These are phyloP conservation scores for Torulaspora delbrueckii DNA, from an alignment of 805 yeast species.

Conservation along the genomic window DNA sequence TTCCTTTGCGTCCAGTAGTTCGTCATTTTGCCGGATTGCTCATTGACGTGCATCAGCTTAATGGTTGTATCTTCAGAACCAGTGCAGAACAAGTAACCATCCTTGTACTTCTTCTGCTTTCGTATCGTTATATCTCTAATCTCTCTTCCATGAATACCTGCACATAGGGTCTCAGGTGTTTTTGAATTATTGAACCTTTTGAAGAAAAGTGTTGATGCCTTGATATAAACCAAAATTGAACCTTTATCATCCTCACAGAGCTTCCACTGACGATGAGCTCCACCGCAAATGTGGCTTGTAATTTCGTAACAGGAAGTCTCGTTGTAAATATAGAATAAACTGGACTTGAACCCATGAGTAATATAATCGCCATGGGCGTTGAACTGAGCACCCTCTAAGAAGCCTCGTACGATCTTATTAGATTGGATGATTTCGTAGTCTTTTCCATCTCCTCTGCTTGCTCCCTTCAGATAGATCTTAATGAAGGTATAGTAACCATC, in stretches of 20 bases:
- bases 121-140: conserved; percentile 68
- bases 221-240: conserved; percentile 53
- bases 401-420: conserved; percentile 68
- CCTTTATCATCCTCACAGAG: conserved; percentile 32
- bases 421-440: conserved; percentile 40
- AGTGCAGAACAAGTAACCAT: conserved; percentile 49
- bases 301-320: conserved; percentile 71
- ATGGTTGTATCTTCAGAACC: conserved; percentile 90
- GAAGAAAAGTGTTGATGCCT: conserved; percentile 46
- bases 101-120: conserved; percentile 26
- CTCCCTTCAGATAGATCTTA: conserved; percentile 24
- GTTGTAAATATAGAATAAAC: conserved; percentile 73
- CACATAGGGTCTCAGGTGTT: conserved; percentile 37
- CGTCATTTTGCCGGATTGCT: conserved; percentile 39
- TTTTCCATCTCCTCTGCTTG: conserved; percentile 8
- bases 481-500: conserved; percentile 59
- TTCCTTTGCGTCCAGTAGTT: conserved; percentile 61
- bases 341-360: conserved; percentile 78
- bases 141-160: conserved; percentile 90
- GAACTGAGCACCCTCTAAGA: conserved; percentile 67
- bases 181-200: conserved; percentile 31
- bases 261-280: conserved; percentile 84
- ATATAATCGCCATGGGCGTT: conserved; percentile 45
- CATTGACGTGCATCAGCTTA: conserved; percentile 43
- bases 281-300: conserved; percentile 75